Percentiles rank a stretch among this genome's conserved stretches.
Evolutionary conservation across 148 eudicot genomes (phyloP).

Genomic region (Beta vulgaris): DNA sequence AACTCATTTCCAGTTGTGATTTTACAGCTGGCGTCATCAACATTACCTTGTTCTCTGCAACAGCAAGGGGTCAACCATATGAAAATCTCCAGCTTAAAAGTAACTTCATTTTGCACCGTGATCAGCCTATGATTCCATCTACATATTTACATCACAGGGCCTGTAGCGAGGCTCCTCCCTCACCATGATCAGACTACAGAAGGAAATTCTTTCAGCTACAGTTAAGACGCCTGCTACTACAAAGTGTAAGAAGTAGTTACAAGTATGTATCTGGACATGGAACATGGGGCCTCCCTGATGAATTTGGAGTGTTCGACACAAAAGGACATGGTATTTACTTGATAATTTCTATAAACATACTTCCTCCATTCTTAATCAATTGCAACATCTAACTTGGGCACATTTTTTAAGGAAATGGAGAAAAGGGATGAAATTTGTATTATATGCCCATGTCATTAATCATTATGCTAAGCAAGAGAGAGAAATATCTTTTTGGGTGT

Average conservation of each 20-base stretch:
- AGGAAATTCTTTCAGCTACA: not conserved
- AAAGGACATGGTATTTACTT: not conserved
- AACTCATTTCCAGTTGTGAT: slow-evolving; percentile 41
- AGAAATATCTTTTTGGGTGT: no score
- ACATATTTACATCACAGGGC: not conserved
- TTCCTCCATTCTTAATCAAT: no score
- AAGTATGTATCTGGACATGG: not conserved
- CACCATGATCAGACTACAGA: not conserved
- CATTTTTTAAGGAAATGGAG: no score
- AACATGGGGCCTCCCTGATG: not conserved
- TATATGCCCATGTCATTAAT: no score
- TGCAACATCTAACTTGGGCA: no score
- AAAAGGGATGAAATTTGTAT: no score
- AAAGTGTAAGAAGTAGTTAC: no score
- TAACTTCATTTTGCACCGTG: not conserved
- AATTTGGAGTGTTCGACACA: not conserved
- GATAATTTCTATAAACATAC: not conserved
- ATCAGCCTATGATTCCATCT: not conserved
- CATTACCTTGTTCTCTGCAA: slow-evolving; percentile 52
- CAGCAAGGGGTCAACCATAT: not conserved
- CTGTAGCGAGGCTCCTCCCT: not conserved
- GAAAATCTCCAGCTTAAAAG: not conserved
- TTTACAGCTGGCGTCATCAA: slow-evolving; percentile 34
- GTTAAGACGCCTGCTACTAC: not conserved
- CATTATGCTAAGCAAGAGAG: no score